Percentiles rank a stretch among this genome's conserved stretches.
These are phyloP conservation scores for Penicillium paxilli DNA, from an alignment of 495 filamentous ascomycete species.

Conservation along the genomic window DNA sequence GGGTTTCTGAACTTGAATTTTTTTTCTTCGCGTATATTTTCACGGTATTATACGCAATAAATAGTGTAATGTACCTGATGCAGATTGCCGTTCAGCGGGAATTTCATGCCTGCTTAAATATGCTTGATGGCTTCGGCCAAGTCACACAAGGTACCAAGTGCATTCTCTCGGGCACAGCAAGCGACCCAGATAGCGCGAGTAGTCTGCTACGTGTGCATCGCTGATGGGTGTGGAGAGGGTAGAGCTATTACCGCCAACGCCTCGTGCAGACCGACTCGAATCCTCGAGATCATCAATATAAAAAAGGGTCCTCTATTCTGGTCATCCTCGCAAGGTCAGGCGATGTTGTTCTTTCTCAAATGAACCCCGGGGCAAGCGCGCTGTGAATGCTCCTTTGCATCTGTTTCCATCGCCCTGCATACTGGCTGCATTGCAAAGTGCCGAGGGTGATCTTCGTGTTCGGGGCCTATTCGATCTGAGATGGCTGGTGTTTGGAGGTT, in stretches of 20 bases:
- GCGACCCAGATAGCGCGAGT: slow-evolving; percentile 25
- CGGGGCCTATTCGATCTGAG: slow-evolving; percentile 3
- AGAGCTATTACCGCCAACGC: slow-evolving; percentile 24
- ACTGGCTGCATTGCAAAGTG: neutral
- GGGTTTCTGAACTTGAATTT: too few relatives aligned
- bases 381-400: neutral
- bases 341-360: neutral
- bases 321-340: neutral
- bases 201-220: slow-evolving; percentile 39
- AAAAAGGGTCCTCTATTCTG: neutral
- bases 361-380: slow-evolving; percentile 4
- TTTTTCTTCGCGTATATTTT: neutral
- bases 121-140: slow-evolving; percentile 1
- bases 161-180: slow-evolving; percentile 9
- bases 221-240: slow-evolving; percentile 24
- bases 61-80: neutral
- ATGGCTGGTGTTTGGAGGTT: slow-evolving; percentile 5
- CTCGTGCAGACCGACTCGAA: slow-evolving; percentile 18
- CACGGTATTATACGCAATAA: neutral
- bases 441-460: neutral
- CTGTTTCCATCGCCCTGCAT: slow-evolving; percentile 6
- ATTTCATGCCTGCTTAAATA: slow-evolving; percentile 12
- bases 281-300: neutral
- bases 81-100: neutral
- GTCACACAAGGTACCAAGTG: slow-evolving; percentile 7